phyloP scores from a whole-genome alignment of 2,329 filamentous ascomycete species.

The Daldinia sp. region DNA sequence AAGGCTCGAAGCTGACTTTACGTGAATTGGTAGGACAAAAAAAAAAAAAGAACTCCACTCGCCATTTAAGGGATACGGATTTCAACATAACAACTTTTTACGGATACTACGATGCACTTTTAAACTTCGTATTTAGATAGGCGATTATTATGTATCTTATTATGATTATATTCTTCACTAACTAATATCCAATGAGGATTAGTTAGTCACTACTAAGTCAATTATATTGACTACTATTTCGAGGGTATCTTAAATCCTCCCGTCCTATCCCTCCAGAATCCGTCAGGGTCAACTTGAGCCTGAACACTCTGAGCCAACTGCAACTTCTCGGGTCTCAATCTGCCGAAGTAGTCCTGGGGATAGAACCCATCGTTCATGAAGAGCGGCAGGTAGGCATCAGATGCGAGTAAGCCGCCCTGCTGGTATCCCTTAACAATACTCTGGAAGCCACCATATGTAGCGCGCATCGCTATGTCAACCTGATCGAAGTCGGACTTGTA shows the following conservation, averaged over 20 bases:
- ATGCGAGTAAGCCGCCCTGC: slow-evolving; percentile 51
- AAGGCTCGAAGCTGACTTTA: background rate
- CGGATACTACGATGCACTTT: background rate
- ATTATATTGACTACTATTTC: background rate
- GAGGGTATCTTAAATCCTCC: slow-evolving; percentile 56
- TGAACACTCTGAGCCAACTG: slow-evolving; percentile 53
- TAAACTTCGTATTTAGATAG: background rate
- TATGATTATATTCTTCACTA: background rate
- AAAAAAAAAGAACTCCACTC: slow-evolving; percentile 7
- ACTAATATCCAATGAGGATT: background rate
- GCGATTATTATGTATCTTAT: background rate
- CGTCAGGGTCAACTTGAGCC: slow-evolving; percentile 54
- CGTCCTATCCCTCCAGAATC: slow-evolving; percentile 55
- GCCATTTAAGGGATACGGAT: background rate
- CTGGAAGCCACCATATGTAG: slow-evolving; percentile 53
- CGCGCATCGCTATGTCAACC: slow-evolving; percentile 54
- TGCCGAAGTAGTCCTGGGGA: slow-evolving; percentile 58
- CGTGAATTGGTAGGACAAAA: background rate
- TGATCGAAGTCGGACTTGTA: slow-evolving; percentile 46
- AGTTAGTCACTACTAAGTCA: background rate
- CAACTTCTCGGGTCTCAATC: slow-evolving; percentile 53
- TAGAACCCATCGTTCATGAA: slow-evolving; percentile 60
- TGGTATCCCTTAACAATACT: slow-evolving; percentile 51
- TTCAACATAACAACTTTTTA: background rate
- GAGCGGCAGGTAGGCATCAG: slow-evolving; percentile 55